Evolutionary conservation across 345 rosid species (phyloP), one percentile per base, ranked within the genome.

Genomic region (Turritis glabra): DNA sequence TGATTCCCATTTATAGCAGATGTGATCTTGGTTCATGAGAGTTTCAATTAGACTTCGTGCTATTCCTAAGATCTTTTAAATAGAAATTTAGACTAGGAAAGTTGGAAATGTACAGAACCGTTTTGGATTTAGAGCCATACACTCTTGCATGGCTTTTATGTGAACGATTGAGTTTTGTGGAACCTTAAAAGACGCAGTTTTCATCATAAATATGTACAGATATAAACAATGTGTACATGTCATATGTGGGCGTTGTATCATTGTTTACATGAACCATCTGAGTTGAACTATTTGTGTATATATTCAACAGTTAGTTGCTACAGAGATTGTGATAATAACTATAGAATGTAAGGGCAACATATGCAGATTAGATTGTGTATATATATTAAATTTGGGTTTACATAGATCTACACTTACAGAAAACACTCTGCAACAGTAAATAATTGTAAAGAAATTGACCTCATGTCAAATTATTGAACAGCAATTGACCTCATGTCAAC

Each of bases 401-500:
- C 60, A 77, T 54, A 63, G 44, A 69, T 55, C 52, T 77, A 35
- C 40, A 77, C 9, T 64, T 70, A 2, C 54, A 55, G 66, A 47
- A 73, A 63, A 44, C 71, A 77, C 5, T 62, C 25, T 15, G 56
- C 66, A 71, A 46, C 71, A 55, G 65, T 19, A 64, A 46, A 55
- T 56, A 35, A 55, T 47, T 27, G 66, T 64, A 72, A 43, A 65
- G 67, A 41, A 65, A 58, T 41, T 77, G 77, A 71, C 76, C 77
- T 77, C 80, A 71, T 77, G 80, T 77, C 80, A 77, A 55, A 64
- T 71, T 77, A 77, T 71, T 77, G 35, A 64, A 56, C 80, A 64
- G 47, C 48, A 57, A 71, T 3, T 71, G 73, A 66, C 80, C 80
- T 77, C 81, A 72, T 66, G 69, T 72, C 58, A 66, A 71, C 66